Base-by-base conservation (phyloP, 192 early-diverging fungal species). In the Tieghemiomyces parasiticus region DNA sequence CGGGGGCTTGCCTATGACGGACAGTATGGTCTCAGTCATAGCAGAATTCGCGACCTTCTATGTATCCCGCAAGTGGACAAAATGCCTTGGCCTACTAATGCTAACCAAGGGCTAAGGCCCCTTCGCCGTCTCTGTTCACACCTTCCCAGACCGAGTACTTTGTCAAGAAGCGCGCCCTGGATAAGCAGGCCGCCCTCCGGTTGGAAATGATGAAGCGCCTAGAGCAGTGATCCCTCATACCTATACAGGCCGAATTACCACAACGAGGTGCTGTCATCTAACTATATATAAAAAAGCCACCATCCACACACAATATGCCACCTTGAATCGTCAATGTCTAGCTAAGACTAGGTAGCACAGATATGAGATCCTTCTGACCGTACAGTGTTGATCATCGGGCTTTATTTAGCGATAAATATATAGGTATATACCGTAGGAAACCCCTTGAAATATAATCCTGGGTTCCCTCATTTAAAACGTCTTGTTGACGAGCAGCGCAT, bases 401-500 rank as follows among this genome's bases (percentile, higher is more conserved):
- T n/a, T n/a, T n/a, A n/a, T n/a, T n/a, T n/a, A n/a, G n/a, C n/a
- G n/a, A n/a, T n/a, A n/a, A n/a, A n/a, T n/a, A n/a, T n/a, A n/a
- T n/a, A n/a, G n/a, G n/a, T n/a, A n/a, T n/a, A n/a, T n/a, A n/a
- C n/a, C n/a, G n/a, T n/a, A n/a, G n/a, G n/a, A n/a, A n/a, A n/a
- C n/a, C n/a, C n/a, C n/a, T n/a, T n/a, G n/a, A n/a, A n/a, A n/a
- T n/a, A n/a, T n/a, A n/a, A n/a, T n/a, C n/a, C n/a, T n/a, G n/a
- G n/a, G n/a, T n/a, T 42, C 38, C 6, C 6, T 42, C 8, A 42
- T 10, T 42, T 52, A 52, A 30, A 24, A 52, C 2, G 13, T 30
- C 35, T 78, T 77, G 38, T 76, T 71, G 30, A 82, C 78, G 22
- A 89, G 60, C 42, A 86, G 67, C 3, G 79, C 71, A 54, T 85